These are phyloP conservation scores for Solanum stenotomum DNA, from an alignment of 257 asterid species.

Conservation along the genomic window DNA sequence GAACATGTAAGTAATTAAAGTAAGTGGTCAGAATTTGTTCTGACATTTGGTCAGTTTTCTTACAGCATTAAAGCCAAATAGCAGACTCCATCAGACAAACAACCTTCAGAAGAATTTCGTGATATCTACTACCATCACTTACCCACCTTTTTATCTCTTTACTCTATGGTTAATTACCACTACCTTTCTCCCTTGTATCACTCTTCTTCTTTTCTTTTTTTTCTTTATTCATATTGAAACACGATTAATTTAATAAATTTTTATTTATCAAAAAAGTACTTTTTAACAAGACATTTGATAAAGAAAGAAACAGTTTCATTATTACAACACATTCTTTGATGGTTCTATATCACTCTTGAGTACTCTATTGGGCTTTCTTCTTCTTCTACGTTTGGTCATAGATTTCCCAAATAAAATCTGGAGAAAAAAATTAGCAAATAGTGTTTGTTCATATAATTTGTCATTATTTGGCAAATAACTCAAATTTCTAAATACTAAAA, in stretches of 20 bases:
- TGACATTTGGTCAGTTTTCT: not conserved
- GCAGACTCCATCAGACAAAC: not conserved
- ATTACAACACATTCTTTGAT: not conserved
- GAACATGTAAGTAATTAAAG: conserved; percentile 11
- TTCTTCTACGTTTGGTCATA: too few species aligned
- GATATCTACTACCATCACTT: not conserved
- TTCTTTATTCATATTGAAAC: too few species aligned
- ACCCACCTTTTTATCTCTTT: not conserved
- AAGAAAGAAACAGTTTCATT: too few species aligned
- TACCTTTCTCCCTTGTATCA: not conserved
- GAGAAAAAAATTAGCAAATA: too few species aligned
- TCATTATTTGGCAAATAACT: too few species aligned
- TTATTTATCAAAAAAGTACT: too few species aligned
- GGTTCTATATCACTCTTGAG: not conserved
- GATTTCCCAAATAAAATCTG: too few species aligned
- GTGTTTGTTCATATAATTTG: too few species aligned
- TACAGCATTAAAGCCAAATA: conserved; percentile 3
- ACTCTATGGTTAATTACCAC: not conserved
- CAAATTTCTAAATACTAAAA: too few species aligned
- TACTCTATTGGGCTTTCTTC: not conserved
- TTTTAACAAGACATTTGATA: accelerated
- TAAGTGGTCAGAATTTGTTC: conserved; percentile 17
- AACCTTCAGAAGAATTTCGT: conserved; percentile 10
- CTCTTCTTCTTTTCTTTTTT: not conserved
- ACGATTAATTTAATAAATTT: too few species aligned